A percentile compares a stretch with the other conserved stretches of the same genome.
Evolutionary conservation across 2,329 filamentous ascomycete genomes (phyloP).

Genomic region (Fusarium secorum): DNA sequence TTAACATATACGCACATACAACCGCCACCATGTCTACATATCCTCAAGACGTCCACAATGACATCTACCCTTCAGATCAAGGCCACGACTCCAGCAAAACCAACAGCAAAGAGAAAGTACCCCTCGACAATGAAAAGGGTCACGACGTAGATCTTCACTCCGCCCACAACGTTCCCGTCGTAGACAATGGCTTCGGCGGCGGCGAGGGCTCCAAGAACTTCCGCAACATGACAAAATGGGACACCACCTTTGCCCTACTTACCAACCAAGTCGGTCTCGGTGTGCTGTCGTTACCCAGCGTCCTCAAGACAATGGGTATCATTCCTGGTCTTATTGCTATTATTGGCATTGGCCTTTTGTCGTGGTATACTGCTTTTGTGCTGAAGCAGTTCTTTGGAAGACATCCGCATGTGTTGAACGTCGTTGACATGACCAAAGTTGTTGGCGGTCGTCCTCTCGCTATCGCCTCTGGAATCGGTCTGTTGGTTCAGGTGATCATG

Average conservation of each 20-base stretch:
- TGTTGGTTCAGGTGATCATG: conserved; percentile 76
- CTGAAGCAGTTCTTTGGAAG: conserved; percentile 72
- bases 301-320: conserved; percentile 72
- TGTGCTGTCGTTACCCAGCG: conserved; percentile 75
- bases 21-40: conserved; percentile 30
- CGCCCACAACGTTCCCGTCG: conserved; percentile 27
- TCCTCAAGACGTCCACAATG: conserved; percentile 29
- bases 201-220: conserved; percentile 45
- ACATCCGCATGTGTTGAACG: conserved; percentile 73
- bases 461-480: conserved; percentile 60
- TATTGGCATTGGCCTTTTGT: conserved; percentile 68
- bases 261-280: conserved; percentile 49
- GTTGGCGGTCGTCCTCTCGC: conserved; percentile 49
- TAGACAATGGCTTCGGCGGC: conserved; percentile 43
- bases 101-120: conserved; percentile 41
- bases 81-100: conserved; percentile 39
- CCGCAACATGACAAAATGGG: conserved; percentile 47
- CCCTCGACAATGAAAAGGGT: conserved; percentile 22
- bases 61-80: conserved; percentile 40
- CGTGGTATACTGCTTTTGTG: conserved; percentile 63
- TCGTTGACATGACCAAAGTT: conserved; percentile 72
- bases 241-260: conserved; percentile 45
- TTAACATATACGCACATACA: not conserved
- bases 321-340: conserved; percentile 74
- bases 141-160: conserved; percentile 27